Base-by-base conservation (phyloP, 495 filamentous ascomycete genomes). In the Peziza echinospora region DNA sequence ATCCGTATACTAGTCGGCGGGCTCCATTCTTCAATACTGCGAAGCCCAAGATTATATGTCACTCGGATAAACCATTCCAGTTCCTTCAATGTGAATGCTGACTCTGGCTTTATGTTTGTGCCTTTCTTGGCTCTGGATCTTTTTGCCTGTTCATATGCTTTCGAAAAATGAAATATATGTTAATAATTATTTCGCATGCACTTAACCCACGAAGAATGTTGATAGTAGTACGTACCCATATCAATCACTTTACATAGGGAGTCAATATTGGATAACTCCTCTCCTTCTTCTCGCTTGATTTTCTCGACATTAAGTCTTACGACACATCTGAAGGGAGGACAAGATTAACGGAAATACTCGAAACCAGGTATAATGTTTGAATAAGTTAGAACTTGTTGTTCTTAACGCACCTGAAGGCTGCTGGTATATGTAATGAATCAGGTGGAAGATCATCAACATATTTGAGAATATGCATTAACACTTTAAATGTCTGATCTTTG, bases 51-150 rank as follows among this genome's bases (percentile, higher is more conserved):
- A 51, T 86, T 84, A 60, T 89, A 92, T 5, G 73, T 71, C 51
- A 77, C 84, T 46, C 74, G 71, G 41, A 73, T 76, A 60, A 91
- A 83, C 83, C 84, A 89, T 56, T 87, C 69, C 2, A 87, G 64
- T 49, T 91, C 82, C 22, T 63, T 62, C 19, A 68, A 41, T 1
- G 63, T 71, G 58, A 80, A 78, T 11, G 70, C 58, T 58, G 25
- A 56, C 47, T 54, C 60, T 48, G 22, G 57, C 48, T 42, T 50
- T 26, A 47, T 37, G 13, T 13, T 17, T 13, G 1, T 3, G 13
- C 13, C 13, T 17, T 37, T 37, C 30, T 47, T 55, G 24, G 45
- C 43, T 41, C 55, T 51, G 52, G 62, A 43, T 58, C 54, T 55
- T 61, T 66, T 62, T 60, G 65, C 59, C 65, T 69, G 58, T 6